Evolutionary conservation across 2,329 filamentous ascomycete genomes (phyloP).

Genomic region (Exophiala spinifera): DNA sequence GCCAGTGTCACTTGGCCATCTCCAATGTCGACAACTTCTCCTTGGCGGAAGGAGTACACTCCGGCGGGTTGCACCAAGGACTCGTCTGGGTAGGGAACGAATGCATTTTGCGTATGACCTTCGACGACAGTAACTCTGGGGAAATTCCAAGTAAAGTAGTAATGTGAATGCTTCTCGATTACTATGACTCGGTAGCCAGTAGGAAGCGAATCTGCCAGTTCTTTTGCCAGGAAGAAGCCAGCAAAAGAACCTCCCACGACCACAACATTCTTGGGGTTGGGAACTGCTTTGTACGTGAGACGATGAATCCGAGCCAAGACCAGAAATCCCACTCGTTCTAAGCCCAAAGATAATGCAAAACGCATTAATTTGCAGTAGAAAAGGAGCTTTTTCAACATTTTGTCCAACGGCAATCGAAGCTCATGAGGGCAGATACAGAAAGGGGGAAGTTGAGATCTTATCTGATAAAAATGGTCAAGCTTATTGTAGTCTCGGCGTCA

Average conservation of each 20-base stretch:
- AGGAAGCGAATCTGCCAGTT: slow-evolving; percentile 49
- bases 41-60: slow-evolving; percentile 42
- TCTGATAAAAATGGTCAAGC: slow-evolving; percentile 9
- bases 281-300: slow-evolving; percentile 14
- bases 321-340: neutral
- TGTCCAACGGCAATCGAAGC: neutral
- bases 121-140: slow-evolving; percentile 57
- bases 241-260: slow-evolving; percentile 57
- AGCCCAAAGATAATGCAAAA: slow-evolving; percentile 7
- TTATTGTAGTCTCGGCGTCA: neutral
- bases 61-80: slow-evolving; percentile 37
- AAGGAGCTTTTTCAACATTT: slow-evolving; percentile 9
- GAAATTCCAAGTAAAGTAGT: slow-evolving; percentile 60
- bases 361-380: slow-evolving; percentile 11
- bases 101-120: slow-evolving; percentile 57
- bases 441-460: slow-evolving; percentile 13
- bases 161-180: slow-evolving; percentile 59
- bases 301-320: slow-evolving; percentile 17
- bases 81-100: slow-evolving; percentile 56
- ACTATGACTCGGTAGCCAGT: slow-evolving; percentile 53
- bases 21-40: slow-evolving; percentile 41
- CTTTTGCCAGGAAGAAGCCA: slow-evolving; percentile 49
- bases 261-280: slow-evolving; percentile 25
- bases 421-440: slow-evolving; percentile 2
- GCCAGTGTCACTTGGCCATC: slow-evolving; percentile 41